Percentiles rank a stretch among this genome's conserved stretches.
These are phyloP conservation scores for Amanita pallidorosea DNA, from an alignment of 768 basidiomycete genomes.

Conservation along the genomic window DNA sequence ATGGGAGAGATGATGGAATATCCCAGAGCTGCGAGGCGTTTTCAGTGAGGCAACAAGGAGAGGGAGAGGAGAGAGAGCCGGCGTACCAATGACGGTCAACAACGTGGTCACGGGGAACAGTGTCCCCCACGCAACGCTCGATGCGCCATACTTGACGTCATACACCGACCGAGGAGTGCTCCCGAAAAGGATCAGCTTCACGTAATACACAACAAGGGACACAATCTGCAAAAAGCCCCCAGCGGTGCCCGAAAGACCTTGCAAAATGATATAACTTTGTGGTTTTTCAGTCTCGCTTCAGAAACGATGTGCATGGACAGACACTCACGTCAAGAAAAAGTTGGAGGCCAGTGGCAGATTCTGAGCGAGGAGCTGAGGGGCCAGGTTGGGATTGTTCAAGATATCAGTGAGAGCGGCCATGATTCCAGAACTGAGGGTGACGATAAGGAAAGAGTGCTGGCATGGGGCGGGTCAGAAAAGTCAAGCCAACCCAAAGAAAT, in stretches of 20 bases:
- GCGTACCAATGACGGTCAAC: constrained; percentile 72
- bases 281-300: not conserved
- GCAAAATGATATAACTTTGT: constrained; percentile 63
- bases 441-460: constrained; percentile 89
- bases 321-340: constrained; percentile 77
- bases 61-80: not conserved
- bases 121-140: constrained; percentile 67
- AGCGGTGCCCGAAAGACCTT: constrained; percentile 72
- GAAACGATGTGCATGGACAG: not conserved
- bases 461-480: not conserved
- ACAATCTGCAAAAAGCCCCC: constrained; percentile 76
- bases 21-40: constrained; percentile 36
- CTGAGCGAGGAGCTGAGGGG: constrained; percentile 62
- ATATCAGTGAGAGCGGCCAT: constrained; percentile 57
- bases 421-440: constrained; percentile 79
- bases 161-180: constrained; percentile 84
- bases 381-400: constrained; percentile 52
- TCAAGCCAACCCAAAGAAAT: not conserved
- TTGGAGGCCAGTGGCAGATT: constrained; percentile 78
- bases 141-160: constrained; percentile 66
- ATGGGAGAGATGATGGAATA: constrained; percentile 90
- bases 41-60: too few species aligned
- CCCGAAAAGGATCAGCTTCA: constrained; percentile 80
- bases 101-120: constrained; percentile 66
- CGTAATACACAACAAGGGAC: constrained; percentile 73